Base-by-base conservation (phyloP, 2,329 filamentous ascomycete genomes). In the Xylaria sp. region DNA sequence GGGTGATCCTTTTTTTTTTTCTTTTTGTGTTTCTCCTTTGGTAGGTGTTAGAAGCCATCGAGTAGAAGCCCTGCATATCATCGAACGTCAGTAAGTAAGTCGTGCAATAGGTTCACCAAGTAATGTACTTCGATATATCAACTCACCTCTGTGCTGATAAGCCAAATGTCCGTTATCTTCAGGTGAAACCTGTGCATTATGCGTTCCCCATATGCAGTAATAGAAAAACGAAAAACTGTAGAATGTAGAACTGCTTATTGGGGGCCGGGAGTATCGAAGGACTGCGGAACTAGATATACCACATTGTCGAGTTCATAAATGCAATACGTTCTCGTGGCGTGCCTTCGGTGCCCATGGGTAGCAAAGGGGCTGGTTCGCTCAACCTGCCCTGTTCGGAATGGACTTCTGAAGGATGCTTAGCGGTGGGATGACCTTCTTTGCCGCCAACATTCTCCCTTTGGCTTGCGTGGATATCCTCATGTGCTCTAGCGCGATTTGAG, bases 401-500 rank as follows among this genome's bases (percentile, higher is more conserved):
- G 12, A 73, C 69, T 12, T 73, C 75, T 0, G 70, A 60, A 5
- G 72, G 34, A 8, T 62, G 56, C 69, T 79, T 79, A n/a, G 72
- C 74, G 32, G 78, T 66, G 6, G 77, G 77, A 53, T 74, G 72
- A 0, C 75, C 75, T 12, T 82, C 81, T 71, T 84, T 82, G 11
- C 82, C 82, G 11, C 81, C 72, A 58, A 79, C 78, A 59, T 82
- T 82, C 77, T 75, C 86, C 81, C 69, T 78, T 14, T 83, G 81
- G 17, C 83, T 85, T 0, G 82, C 77, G 0, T 82, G 76, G 3
- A 82, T 72, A 66, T 84, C 79, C 75, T 95, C 90, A 72, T 99
- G 96, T 3, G 89, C 84, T 62, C 90, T 89, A 21, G 93, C 93
- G 58, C 96, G 92, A 66, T 89, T 89, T 8, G 93, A 91, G 39